A percentile compares a stretch with the other conserved stretches of the same genome.
phyloP scores from a whole-genome alignment of 495 filamentous ascomycete species.

The Talaromyces trachyspermus region DNA sequence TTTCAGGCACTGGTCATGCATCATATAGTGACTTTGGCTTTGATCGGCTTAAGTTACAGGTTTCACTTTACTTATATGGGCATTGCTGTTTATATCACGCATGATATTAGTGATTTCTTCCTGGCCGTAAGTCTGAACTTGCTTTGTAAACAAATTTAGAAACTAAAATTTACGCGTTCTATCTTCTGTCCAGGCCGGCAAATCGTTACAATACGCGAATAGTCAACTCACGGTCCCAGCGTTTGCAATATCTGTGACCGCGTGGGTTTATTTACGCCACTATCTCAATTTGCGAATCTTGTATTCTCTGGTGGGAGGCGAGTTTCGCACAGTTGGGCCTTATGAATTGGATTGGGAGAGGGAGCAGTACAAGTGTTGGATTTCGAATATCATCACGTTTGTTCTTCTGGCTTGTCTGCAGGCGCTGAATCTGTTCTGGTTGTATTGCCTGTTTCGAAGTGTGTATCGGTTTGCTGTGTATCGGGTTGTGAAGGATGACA shows the following conservation, averaged over 20 bases:
- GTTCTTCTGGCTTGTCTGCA: conserved; percentile 59
- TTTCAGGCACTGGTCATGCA: conserved; percentile 82
- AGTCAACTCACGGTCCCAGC: conserved; percentile 62
- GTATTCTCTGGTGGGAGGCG: conserved; percentile 50
- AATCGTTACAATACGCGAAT: conserved; percentile 80
- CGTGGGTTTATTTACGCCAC: conserved; percentile 86
- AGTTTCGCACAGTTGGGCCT: conserved; percentile 74
- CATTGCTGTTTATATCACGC: conserved; percentile 81
- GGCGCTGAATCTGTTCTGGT: conserved; percentile 69
- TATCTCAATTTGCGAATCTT: conserved; percentile 79
- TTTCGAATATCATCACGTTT: conserved; percentile 60
- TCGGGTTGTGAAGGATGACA: conserved; percentile 4
- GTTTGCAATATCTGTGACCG: conserved; percentile 63
- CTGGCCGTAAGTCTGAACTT: conserved; percentile 58
- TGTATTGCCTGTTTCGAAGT: conserved; percentile 57
- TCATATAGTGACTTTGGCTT: conserved; percentile 73
- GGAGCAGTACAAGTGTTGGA: conserved; percentile 63
- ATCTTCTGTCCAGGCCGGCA: conserved; percentile 54
- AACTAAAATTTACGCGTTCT: too few relatives aligned
- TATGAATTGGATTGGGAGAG: conserved; percentile 72
- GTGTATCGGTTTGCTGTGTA: conserved; percentile 4
- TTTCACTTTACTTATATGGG: conserved; percentile 95
- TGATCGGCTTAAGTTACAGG: conserved; percentile 78
- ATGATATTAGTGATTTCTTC: conserved; percentile 90
- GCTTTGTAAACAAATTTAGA: too few relatives aligned